These are phyloP conservation scores for Aspergillus haitiensis DNA, from an alignment of 495 filamentous ascomycete genomes.

Conservation along the genomic window DNA sequence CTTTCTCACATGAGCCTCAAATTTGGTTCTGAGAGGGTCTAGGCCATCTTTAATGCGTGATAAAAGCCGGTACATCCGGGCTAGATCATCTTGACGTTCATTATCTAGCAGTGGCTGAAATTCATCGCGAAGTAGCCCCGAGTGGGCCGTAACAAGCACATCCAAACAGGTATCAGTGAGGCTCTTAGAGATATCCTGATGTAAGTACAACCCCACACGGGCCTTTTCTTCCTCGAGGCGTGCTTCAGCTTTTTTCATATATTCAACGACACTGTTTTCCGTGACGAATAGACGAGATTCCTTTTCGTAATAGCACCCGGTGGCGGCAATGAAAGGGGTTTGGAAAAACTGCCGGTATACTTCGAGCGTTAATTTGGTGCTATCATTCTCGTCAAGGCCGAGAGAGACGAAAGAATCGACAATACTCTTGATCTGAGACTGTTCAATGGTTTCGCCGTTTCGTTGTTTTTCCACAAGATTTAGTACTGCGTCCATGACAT, in stretches of 20 bases:
- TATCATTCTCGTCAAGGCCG: slow-evolving; percentile 90
- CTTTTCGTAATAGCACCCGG: slow-evolving; percentile 78
- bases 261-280: slow-evolving; percentile 97
- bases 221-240: slow-evolving; percentile 93
- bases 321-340: slow-evolving; percentile 84
- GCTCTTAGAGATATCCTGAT: slow-evolving; percentile 78
- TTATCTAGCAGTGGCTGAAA: slow-evolving; percentile 96
- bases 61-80: slow-evolving; percentile 92
- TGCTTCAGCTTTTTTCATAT: slow-evolving; percentile 98
- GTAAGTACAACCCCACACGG: slow-evolving; percentile 88
- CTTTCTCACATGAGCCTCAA: slow-evolving; percentile 90
- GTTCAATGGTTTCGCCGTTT: slow-evolving; percentile 97
- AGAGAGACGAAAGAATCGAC: slow-evolving; percentile 97
- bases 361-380: slow-evolving; percentile 89
- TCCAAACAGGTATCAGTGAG: slow-evolving; percentile 86
- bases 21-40: slow-evolving; percentile 83
- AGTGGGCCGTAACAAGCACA: slow-evolving; percentile 87
- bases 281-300: slow-evolving; percentile 93
- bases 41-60: slow-evolving; percentile 88
- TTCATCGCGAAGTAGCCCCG: slow-evolving; percentile 80
- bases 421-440: slow-evolving; percentile 93
- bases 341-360: slow-evolving; percentile 93
- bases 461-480: slow-evolving; percentile 96
- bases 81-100: slow-evolving; percentile 91
- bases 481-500: slow-evolving; percentile 93